These are phyloP conservation scores for Rhodomyrtus psidioides DNA, from an alignment of 441 rosid species.

Conservation along the genomic window DNA sequence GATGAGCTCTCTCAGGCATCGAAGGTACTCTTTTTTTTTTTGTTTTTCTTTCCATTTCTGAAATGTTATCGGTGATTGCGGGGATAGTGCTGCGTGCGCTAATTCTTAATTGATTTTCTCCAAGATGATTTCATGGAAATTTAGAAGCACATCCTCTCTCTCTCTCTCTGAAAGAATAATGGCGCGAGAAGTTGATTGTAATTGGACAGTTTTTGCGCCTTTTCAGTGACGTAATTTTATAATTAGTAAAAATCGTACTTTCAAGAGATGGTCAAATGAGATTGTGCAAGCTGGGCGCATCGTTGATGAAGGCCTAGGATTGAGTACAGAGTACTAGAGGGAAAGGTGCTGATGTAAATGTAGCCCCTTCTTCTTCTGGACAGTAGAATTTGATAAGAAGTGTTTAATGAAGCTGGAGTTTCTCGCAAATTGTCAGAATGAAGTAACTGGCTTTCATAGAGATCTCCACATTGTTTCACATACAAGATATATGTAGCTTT, in stretches of 20 bases:
- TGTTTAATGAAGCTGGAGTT: neutral
- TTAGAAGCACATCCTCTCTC: neutral
- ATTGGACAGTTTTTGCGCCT: neutral
- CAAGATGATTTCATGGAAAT: neutral
- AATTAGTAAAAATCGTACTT: neutral
- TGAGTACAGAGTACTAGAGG: neutral
- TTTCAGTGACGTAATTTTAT: neutral
- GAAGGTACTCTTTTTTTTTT: slow-evolving; percentile 29
- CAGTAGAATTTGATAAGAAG: neutral
- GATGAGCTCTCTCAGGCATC: slow-evolving; percentile 88
- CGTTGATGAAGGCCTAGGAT: neutral
- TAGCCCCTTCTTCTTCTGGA: neutral
- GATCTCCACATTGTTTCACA: neutral
- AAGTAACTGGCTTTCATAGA: neutral
- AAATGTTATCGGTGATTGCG: neutral
- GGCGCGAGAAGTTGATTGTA: neutral
- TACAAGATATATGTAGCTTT: neutral
- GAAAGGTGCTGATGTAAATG: neutral
- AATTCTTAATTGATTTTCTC: neutral
- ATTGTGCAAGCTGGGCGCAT: neutral
- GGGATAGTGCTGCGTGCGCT: neutral
- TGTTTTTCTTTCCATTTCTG: neutral
- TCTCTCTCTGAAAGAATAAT: neutral
- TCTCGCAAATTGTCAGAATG: neutral
- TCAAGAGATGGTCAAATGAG: neutral